These are phyloP conservation scores for Curvularia eragrostidis DNA, from an alignment of 2,329 filamentous ascomycete genomes.

Conservation along the genomic window DNA sequence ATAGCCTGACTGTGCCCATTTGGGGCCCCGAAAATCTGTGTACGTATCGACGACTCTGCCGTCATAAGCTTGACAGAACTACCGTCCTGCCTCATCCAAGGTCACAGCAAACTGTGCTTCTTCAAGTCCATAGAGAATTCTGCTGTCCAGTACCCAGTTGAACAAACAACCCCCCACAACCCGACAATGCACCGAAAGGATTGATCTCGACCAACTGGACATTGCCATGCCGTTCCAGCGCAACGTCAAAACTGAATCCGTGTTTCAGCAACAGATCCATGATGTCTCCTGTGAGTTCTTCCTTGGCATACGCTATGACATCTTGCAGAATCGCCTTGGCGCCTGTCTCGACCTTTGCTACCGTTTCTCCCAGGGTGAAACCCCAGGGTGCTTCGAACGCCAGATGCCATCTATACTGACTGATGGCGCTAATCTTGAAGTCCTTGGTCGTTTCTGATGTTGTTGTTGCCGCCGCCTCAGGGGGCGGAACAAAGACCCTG, in stretches of 20 bases:
- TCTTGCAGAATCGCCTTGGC: slow-evolving; percentile 4
- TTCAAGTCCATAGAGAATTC: slow-evolving; percentile 48
- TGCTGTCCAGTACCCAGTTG: slow-evolving; percentile 53
- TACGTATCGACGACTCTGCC: not conserved
- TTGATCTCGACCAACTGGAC: slow-evolving; percentile 55
- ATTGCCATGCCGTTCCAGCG: slow-evolving; percentile 42
- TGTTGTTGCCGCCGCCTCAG: slow-evolving; percentile 12
- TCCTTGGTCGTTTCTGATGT: not conserved
- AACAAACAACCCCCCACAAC: slow-evolving; percentile 58
- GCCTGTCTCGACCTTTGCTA: slow-evolving; percentile 4
- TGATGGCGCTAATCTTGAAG: slow-evolving; percentile 17
- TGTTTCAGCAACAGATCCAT: slow-evolving; percentile 43
- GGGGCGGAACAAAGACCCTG: slow-evolving; percentile 54
- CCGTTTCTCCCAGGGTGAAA: not conserved
- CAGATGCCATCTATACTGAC: slow-evolving; percentile 22
- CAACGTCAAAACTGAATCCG: slow-evolving; percentile 56
- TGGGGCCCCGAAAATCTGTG: not conserved
- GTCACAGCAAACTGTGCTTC: slow-evolving; percentile 13
- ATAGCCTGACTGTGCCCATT: not conserved
- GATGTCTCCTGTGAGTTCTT: slow-evolving; percentile 9
- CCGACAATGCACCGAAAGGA: slow-evolving; percentile 54
- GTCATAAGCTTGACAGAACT: not conserved
- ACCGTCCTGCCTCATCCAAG: slow-evolving; percentile 6
- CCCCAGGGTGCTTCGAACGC: slow-evolving; percentile 10
- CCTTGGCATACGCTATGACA: slow-evolving; percentile 5